Evolutionary conservation across 2,329 filamentous ascomycete genomes (phyloP), one percentile per base, ranked within the genome.

Genomic region (Bertia moriformis): DNA sequence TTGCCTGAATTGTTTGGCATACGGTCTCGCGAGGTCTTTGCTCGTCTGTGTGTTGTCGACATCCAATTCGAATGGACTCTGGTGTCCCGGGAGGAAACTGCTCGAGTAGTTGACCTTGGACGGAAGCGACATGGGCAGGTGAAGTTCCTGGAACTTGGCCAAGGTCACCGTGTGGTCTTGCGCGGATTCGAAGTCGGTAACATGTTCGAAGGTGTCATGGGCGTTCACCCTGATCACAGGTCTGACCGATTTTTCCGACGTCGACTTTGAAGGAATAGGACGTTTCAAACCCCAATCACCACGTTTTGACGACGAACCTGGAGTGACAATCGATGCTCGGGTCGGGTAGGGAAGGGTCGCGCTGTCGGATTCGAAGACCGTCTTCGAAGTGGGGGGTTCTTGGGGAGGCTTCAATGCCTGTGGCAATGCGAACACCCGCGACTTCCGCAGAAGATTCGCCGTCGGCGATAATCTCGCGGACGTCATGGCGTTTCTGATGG

Each of bases 231-330:
- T 61, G 36, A 78, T 61, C n/a, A 69, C 61, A 1, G 73, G 71
- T 17, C 65, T 67, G 35, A 59, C 63, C 14, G 62, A 61, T 19
- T 63, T 67, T 39, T 63, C 61, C 2, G 65, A 63, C 17, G 73
- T 71, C 12, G 70, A 67, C 45, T 70, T 67, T 4, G 64, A 54
- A 0, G 75, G 75, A 14, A 80, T 54, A 4, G 73, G 58, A 40
- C 75, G 59, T 53, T 80, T 80, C 42, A 80, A 49, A 24, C 75
- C 75, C 73, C 74, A 80, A 48, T 80, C 75, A 38, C 75, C 75
- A 48, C 69, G 65, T 18, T 60, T 59, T 33, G 71, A 56, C 4
- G 74, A 76, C 32, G 66, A 64, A 14, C 60, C 53, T 14, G 74
- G 70, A 2, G 75, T 76, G 15, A 67, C 63, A 49, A 80, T 75